Evolutionary conservation across 2,329 filamentous ascomycete genomes (phyloP).

Genomic region (Sarocladiaceae sp.): DNA sequence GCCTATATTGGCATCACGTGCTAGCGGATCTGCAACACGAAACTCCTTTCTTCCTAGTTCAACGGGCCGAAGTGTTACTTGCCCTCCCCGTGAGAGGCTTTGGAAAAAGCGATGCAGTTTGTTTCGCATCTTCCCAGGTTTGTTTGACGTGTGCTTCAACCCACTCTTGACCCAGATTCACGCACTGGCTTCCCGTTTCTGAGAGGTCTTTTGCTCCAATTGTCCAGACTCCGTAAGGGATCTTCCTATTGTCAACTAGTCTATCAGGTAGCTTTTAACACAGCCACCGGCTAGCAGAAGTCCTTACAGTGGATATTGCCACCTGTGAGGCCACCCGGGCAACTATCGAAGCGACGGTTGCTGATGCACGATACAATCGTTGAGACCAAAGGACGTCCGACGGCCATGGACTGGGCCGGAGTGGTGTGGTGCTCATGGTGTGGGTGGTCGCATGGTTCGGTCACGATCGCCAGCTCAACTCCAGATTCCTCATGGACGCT

Average conservation of each 20-base stretch:
- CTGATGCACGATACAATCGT: neutral
- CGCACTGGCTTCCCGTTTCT: no score
- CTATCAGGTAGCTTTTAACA: neutral
- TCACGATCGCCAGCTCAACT: neutral
- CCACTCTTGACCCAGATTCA: neutral
- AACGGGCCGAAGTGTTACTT: neutral
- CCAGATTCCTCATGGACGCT: no score
- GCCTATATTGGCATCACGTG: constrained; percentile 5
- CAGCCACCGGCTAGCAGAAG: neutral
- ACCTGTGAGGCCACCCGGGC: neutral
- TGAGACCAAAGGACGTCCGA: neutral
- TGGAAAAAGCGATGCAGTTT: neutral
- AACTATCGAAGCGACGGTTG: neutral
- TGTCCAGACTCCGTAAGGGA: no score
- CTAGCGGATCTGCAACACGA: constrained; percentile 2
- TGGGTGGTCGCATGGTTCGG: neutral
- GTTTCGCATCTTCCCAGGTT: constrained; percentile 1
- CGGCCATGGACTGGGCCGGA: neutral
- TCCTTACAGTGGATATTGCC: neutral
- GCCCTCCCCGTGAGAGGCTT: neutral
- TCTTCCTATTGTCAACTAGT: neutral
- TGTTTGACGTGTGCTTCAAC: constrained; percentile 7
- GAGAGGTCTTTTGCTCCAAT: no score
- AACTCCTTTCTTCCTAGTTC: neutral
- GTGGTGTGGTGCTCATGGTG: neutral